A percentile compares a stretch with the other conserved stretches of the same genome.
Conservation (phyloP, 2,329 filamentous ascomycete species). For the Aspergillus awamori region DNA sequence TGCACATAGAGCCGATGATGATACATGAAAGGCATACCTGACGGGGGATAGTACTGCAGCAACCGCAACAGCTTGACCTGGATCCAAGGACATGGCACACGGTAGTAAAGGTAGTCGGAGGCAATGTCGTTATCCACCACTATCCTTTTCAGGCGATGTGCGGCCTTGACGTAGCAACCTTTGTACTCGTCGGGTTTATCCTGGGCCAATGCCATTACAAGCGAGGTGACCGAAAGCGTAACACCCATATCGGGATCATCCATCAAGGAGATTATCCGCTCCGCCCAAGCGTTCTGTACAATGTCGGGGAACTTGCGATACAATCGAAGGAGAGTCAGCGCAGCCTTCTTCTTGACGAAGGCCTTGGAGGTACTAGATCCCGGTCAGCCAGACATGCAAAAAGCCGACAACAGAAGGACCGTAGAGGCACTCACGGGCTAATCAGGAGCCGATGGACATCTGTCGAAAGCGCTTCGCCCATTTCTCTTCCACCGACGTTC, state of each 20-base stretch:
- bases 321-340: slow-evolving; percentile 84
- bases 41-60: slow-evolving; percentile 94
- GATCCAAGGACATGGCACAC: slow-evolving; percentile 98
- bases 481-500: slow-evolving; percentile 93
- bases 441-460: slow-evolving; percentile 95
- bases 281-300: slow-evolving; percentile 94
- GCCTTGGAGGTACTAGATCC: slow-evolving; percentile 77
- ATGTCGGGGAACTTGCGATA: slow-evolving; percentile 95
- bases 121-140: slow-evolving; percentile 88
- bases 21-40: slow-evolving; percentile 60
- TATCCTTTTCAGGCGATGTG: slow-evolving; percentile 83
- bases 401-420: background rate
- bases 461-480: slow-evolving; percentile 88
- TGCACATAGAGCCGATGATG: slow-evolving; percentile 4
- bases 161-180: slow-evolving; percentile 91
- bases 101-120: slow-evolving; percentile 95
- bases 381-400: background rate
- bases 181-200: slow-evolving; percentile 94
- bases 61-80: slow-evolving; percentile 91
- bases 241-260: slow-evolving; percentile 94
- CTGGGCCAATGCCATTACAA: slow-evolving; percentile 92
- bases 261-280: slow-evolving; percentile 98
- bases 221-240: slow-evolving; percentile 88
- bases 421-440: slow-evolving; percentile 71
- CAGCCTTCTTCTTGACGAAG: slow-evolving; percentile 99